Evolutionary conservation across 306 rosid genomes (phyloP).

Genomic region (Dryas octopetala): DNA sequence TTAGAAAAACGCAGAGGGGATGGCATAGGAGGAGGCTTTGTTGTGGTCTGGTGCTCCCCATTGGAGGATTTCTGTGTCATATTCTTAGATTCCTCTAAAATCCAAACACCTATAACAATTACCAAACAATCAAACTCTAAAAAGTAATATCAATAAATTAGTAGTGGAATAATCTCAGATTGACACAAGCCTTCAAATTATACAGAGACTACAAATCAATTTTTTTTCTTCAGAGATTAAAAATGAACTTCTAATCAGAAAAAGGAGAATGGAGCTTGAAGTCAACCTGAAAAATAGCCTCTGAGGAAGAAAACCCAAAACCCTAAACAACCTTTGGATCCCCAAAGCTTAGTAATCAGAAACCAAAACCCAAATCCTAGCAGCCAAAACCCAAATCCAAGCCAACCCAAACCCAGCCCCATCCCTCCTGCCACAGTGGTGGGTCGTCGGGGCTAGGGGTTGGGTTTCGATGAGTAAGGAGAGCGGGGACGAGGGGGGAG

Average conservation of each 20-base stretch:
- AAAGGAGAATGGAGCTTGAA: conserved; percentile 14
- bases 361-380: not conserved
- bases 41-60: conserved; percentile 41
- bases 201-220: not conserved
- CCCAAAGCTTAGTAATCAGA: conserved; percentile 26
- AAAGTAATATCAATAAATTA: not conserved
- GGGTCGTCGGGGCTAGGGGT: too few species aligned
- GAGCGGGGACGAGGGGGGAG: too few species aligned
- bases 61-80: conserved; percentile 68
- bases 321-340: conserved; percentile 41
- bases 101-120: conserved; percentile 29
- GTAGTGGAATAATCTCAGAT: not conserved
- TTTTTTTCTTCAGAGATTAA: not conserved
- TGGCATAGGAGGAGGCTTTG: conserved; percentile 77
- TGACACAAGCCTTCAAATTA: conserved; percentile 1
- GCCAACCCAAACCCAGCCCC: too few species aligned
- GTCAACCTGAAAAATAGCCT: conserved; percentile 31
- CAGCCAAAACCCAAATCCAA: too few species aligned
- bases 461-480: too few species aligned
- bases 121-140: conserved; percentile 6
- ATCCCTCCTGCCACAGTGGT: too few species aligned
- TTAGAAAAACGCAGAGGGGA: conserved; percentile 88
- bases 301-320: conserved; percentile 34
- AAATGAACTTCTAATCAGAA: not conserved
- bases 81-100: conserved; percentile 31